These are phyloP conservation scores for Lentinula boryana DNA, from an alignment of 768 basidiomycete genomes.

Conservation along the genomic window DNA sequence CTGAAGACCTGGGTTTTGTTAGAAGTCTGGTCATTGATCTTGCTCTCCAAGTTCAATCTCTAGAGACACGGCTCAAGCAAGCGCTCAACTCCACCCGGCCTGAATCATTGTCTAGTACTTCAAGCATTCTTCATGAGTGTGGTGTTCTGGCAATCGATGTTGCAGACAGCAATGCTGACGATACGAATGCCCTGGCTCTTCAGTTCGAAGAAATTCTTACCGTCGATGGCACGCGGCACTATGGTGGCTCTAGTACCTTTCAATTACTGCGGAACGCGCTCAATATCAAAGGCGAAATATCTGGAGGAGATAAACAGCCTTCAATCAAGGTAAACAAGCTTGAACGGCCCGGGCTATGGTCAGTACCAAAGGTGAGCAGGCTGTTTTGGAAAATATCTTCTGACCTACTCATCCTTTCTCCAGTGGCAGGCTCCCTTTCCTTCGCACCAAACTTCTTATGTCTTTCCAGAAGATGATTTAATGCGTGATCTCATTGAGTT, in stretches of 20 bases:
- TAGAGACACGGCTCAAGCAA: not conserved
- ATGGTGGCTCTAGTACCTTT: slow-evolving; percentile 31
- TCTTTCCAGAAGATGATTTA: slow-evolving; percentile 52
- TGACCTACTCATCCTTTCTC: not conserved
- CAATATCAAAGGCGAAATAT: slow-evolving; percentile 26
- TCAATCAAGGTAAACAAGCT: not conserved
- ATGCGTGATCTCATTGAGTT: slow-evolving; percentile 46
- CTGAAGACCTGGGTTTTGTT: not conserved
- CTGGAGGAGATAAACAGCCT: not conserved
- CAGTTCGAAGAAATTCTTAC: not conserved
- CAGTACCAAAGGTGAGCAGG: slow-evolving; percentile 18
- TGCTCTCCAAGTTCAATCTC: not conserved
- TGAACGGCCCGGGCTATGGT: slow-evolving; percentile 16
- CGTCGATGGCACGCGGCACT: slow-evolving; percentile 12
- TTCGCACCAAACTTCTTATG: not conserved
- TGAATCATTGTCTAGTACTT: not conserved
- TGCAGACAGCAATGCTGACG: not conserved
- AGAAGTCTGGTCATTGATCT: not conserved
- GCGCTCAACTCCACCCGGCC: not conserved
- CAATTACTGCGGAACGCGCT: slow-evolving; percentile 29
- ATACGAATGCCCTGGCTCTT: not conserved
- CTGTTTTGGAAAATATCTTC: not conserved
- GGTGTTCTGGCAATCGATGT: not conserved
- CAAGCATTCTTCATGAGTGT: not conserved
- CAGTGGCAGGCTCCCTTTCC: not conserved